Evolutionary conservation across 306 rosid genomes (phyloP).

Genomic region (Psophocarpus tetragonolobus): DNA sequence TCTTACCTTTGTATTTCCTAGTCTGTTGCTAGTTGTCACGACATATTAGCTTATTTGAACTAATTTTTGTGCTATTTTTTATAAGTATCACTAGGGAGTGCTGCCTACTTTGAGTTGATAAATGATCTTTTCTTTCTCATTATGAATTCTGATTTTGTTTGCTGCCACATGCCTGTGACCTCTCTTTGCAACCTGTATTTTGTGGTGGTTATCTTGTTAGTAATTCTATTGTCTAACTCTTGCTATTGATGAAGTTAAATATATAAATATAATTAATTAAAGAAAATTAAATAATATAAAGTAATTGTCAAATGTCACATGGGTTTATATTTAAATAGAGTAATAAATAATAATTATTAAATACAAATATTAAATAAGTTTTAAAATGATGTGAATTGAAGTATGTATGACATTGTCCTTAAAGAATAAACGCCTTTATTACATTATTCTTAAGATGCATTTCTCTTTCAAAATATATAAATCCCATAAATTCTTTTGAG

Average conservation of each 20-base stretch:
- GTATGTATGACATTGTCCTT: too few species aligned
- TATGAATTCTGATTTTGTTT: slow-evolving; percentile 31
- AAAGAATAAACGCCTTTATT: too few species aligned
- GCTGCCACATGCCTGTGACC: slow-evolving; percentile 62
- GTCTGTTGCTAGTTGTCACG: neutral
- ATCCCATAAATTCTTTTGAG: too few species aligned
- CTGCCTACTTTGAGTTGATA: slow-evolving; percentile 20
- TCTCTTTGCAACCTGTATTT: slow-evolving; percentile 61
- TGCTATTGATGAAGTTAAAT: neutral
- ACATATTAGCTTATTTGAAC: slow-evolving; percentile 2
- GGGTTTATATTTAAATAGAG: too few species aligned
- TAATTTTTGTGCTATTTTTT: slow-evolving; percentile 14
- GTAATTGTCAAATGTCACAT: too few species aligned
- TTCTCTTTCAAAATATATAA: too few species aligned
- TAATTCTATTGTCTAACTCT: slow-evolving; percentile 36
- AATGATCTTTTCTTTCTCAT: neutral
- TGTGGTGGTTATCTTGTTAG: slow-evolving; percentile 95
- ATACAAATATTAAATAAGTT: too few species aligned
- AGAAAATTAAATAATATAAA: too few species aligned
- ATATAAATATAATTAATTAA: too few species aligned
- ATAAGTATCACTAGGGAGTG: slow-evolving; percentile 21
- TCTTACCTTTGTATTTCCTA: slow-evolving; percentile 24
- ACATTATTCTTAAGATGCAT: too few species aligned
- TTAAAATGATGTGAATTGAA: too few species aligned
- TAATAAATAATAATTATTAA: too few species aligned